Evolutionary conservation across 1,139 yeast genomes (phyloP), one percentile per base, ranked within the genome.

Genomic region (Kodamaea fungicola): DNA sequence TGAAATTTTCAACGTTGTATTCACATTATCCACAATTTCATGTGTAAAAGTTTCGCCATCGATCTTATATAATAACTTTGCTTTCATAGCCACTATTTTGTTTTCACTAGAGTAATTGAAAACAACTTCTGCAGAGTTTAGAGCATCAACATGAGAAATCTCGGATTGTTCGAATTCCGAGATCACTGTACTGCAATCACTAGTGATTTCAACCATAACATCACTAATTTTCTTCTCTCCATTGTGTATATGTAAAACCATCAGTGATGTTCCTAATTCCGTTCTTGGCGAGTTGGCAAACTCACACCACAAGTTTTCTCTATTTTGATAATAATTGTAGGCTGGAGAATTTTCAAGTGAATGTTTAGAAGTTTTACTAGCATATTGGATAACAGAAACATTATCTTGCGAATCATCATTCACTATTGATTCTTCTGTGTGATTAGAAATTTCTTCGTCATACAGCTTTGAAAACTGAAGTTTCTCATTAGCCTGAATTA

Each of bases 1-100:
- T 1, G 89, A 81, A 5, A 80, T 54, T 9, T 70, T 61, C 27
- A 85, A 62, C 1, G 78, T 64, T 4, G 79, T 71, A 41, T 80
- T 81, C 6, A 82, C 49, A 6, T 49, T 52, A 33, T 57, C 56
- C 4, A 55, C 56, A 3, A 62, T 42, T 1, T 50, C 39, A 42
- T 61, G 62, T n/a, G 40, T 46, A 37, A 43, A 61, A 2, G 27
- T 38, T 22, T 51, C 52, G 6, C 51, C 60, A 38, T 44, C 52
- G 6, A 48, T 42, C 7, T 41, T 42, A 47, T 68, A 78, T 2
- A 43, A 47, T 3, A 76, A 47, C 1, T 45, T 48, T 0, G 71
- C 67, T 22, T 59, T 54, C 21, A 67, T 37, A 45, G 46, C 42
- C 35, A 67, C 36, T 1, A 49, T 28, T 38, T 63, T 64, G 30